Base-by-base conservation (phyloP, 768 basidiomycete species). In the Myochromella boudieri region DNA sequence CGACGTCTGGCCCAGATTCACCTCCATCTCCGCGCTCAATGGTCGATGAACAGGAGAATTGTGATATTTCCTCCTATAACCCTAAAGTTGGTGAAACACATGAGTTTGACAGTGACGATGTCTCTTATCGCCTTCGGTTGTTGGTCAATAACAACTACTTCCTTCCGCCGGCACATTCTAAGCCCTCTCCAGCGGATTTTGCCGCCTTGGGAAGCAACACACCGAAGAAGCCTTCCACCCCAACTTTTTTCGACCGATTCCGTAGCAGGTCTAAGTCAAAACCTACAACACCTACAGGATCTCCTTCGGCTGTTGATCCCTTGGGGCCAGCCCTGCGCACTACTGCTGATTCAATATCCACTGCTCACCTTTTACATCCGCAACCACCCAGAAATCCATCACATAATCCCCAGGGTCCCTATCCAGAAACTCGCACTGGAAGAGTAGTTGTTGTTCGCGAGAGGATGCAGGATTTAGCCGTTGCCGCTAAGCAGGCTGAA, bases 101-200 rank as follows among this genome's bases (percentile, higher is more conserved):
- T 53, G 76, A 72, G 42, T 81, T 76, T 53, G 75, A 81, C 56
- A 75, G 77, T 17, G 90, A 93, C 64, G 91, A 93, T 58, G 89
- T 92, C 31, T 82, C 88, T 15, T 89, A 90, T 67, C 85, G 91
- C 18, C 78, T 93, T 15, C 85, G 83, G 31, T 76, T 93, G 43
- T 78, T 93, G 31, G 85, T 93, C 44, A 87, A 85, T 63, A 93
- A 93, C 66, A 91, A 76, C 59, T 93, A 93, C 62, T 93, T 89
- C 60, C 81, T 93, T 28, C 91, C 91, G 3, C 91, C 91, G 8
- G 90, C 91, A 0, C 91, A 93, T 58, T 76, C 82, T 32, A 93
- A 93, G 59, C 91, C 91, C 1, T 80, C 79, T 8, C 77, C 82
- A 2, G 73, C 84, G 21, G 81, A 86, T 42, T 78, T 91, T 49